Conservation (phyloP, 192 early-diverging fungal genomes). For the Geosiphon pyriformis region DNA sequence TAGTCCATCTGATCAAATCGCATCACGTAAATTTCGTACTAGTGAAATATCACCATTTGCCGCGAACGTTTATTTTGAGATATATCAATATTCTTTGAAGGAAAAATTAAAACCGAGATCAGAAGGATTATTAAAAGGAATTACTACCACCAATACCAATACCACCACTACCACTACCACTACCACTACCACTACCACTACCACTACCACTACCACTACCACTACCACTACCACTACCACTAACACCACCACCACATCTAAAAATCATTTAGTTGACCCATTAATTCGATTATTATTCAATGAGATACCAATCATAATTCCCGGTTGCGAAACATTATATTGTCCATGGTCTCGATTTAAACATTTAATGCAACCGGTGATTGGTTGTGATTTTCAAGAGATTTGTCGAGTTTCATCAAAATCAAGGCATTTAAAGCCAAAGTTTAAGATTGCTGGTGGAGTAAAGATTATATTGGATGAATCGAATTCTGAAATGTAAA, state of each 20-base stretch:
- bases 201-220: no score
- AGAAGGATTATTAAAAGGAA: no score
- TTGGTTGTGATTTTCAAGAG: conserved; percentile 11
- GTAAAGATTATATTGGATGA: no score
- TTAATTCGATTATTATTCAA: conserved; percentile 7
- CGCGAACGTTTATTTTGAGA: conserved; percentile 18
- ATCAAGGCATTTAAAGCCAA: no score
- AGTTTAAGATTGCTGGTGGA: no score
- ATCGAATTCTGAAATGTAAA: no score
- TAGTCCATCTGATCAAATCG: background rate
- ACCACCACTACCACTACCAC: no score
- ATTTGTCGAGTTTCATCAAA: no score
- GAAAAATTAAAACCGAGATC: background rate
- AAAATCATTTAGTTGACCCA: no score
- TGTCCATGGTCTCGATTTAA: conserved; percentile 14
- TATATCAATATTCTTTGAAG: background rate
- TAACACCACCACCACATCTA: no score
- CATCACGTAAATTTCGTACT: background rate
- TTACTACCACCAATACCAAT: no score
- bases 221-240: background rate
- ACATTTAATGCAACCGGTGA: background rate
- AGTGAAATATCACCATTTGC: background rate
- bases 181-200: no score
- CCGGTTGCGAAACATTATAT: background rate
- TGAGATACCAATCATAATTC: conserved; percentile 3